Conservation (phyloP, 2,329 filamentous ascomycete species). For the Aspergillus latus region DNA sequence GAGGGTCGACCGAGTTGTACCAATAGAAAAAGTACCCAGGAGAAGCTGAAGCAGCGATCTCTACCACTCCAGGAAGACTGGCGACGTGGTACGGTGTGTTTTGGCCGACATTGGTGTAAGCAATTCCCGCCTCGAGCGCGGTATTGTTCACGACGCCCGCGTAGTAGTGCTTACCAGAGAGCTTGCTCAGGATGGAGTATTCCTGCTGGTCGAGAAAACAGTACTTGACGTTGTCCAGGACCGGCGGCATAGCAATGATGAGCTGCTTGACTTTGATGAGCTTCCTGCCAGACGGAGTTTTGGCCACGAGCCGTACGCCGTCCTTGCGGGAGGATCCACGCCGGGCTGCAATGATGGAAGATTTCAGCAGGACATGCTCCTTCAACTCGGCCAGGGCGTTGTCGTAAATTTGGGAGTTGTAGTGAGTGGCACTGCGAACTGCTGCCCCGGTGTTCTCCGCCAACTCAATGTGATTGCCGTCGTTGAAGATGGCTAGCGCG, state of each 20-base stretch:
- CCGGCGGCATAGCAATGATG: neutral
- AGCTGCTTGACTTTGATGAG: neutral
- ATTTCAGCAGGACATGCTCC: neutral
- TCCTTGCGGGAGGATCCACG: neutral
- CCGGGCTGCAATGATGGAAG: neutral
- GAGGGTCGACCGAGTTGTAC: neutral
- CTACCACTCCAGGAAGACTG: neutral
- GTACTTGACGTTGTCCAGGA: neutral
- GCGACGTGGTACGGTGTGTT: neutral
- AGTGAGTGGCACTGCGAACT: neutral
- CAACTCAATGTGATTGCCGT: neutral
- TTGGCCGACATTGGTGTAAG: neutral
- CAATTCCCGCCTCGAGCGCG: neutral
- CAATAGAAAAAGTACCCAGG: neutral
- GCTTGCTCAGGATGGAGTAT: neutral
- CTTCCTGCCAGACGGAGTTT: neutral
- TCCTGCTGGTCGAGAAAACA: neutral
- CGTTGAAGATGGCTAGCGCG: neutral
- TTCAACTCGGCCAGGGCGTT: neutral
- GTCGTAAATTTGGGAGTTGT: neutral
- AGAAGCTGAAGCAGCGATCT: neutral
- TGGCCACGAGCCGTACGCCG: neutral
- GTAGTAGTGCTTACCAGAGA: neutral
- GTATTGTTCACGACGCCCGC: neutral
- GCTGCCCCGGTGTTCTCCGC: neutral